phyloP scores from a whole-genome alignment of 202 grass and related monocot genomes.

The Cymbopogon flexuosus region DNA sequence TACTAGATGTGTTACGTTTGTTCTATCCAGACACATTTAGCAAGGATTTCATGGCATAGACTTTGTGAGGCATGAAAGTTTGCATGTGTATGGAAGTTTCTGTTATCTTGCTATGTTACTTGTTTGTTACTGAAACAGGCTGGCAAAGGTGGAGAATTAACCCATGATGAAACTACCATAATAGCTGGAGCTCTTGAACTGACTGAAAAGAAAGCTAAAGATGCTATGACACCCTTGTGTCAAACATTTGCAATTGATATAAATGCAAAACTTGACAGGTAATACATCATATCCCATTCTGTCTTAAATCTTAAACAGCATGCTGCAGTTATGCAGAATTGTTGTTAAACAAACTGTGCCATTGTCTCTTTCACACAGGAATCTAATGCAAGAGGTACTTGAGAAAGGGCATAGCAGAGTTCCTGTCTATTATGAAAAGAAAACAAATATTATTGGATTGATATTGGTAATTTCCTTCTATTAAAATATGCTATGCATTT shows the following conservation, averaged over 20 bases:
- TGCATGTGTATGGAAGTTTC: neutral
- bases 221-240: slow-evolving; percentile 72
- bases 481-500: neutral
- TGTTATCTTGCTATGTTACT: slow-evolving; percentile 6
- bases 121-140: slow-evolving; percentile 45
- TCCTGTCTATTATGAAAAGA: slow-evolving; percentile 80
- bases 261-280: slow-evolving; percentile 86
- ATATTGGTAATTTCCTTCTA: slow-evolving; percentile 61
- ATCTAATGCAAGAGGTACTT: slow-evolving; percentile 67
- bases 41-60: neutral
- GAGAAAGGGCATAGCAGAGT: slow-evolving; percentile 93
- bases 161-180: slow-evolving; percentile 95
- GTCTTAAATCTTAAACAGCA: neutral
- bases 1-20: neutral
- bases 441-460: slow-evolving; percentile 89
- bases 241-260: slow-evolving; percentile 91
- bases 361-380: slow-evolving; percentile 35
- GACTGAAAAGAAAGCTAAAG: slow-evolving; percentile 73
- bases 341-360: neutral
- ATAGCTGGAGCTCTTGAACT: slow-evolving; percentile 96
- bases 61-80: neutral
- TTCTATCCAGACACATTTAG: neutral
- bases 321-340: neutral
- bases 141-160: slow-evolving; percentile 94
- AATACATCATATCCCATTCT: neutral